Evolutionary conservation across 768 basidiomycete species (phyloP).

Genomic region (Pisolithus microcarpus): DNA sequence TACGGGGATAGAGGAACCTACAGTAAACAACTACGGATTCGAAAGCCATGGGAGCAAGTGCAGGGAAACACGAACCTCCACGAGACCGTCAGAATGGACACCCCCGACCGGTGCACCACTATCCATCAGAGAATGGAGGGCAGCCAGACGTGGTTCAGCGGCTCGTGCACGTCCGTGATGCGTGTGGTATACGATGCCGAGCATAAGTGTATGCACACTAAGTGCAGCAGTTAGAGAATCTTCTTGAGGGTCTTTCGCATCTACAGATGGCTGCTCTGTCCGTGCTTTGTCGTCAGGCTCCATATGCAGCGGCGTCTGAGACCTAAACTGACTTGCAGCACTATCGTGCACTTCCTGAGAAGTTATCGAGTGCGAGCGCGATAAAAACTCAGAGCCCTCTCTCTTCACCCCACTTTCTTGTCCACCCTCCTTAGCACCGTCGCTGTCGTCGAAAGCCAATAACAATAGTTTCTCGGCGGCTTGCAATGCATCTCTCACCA

Average conservation of each 20-base stretch:
- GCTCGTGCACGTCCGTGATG: conserved; percentile 45
- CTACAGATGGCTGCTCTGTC: background rate
- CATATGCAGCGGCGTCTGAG: conserved; percentile 13
- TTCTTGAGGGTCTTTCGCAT: background rate
- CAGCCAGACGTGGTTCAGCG: conserved; percentile 45
- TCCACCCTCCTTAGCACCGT: conserved; percentile 3
- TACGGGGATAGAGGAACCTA: conserved; percentile 28
- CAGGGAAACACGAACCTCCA: conserved; percentile 26
- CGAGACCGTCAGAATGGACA: conserved; percentile 29
- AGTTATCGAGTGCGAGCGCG: conserved; percentile 26
- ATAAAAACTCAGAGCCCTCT: conserved; percentile 8
- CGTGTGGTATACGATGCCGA: conserved; percentile 56
- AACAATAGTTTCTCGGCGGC: conserved; percentile 46
- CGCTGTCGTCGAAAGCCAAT: conserved; percentile 22
- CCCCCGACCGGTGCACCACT: conserved; percentile 38
- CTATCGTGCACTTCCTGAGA: conserved; percentile 20
- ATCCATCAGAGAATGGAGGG: conserved; percentile 64
- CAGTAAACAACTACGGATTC: background rate
- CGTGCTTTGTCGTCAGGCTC: background rate
- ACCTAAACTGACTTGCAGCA: conserved; percentile 17
- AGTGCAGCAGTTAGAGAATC: conserved; percentile 33
- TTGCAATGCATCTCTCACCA: conserved; percentile 41
- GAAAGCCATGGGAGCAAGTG: conserved; percentile 19
- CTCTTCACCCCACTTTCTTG: conserved; percentile 6
- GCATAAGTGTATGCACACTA: conserved; percentile 54